Evolutionary conservation across 2,329 filamentous ascomycete species (phyloP).

Genomic region (Chaetomium strumarium): DNA sequence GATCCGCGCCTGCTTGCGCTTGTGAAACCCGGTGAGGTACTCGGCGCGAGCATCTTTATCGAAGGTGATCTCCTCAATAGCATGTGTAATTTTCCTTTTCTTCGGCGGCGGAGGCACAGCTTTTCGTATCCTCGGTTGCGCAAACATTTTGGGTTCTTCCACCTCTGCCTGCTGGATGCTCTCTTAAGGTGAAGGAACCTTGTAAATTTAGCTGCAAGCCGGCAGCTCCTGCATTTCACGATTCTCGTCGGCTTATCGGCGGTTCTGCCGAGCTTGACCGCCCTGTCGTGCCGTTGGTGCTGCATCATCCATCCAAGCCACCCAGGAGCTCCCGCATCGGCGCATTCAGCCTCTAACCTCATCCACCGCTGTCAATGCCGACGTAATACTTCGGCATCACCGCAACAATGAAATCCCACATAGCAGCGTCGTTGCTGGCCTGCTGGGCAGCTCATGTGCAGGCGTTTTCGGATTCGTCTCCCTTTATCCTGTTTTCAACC

Average conservation of each 20-base stretch:
- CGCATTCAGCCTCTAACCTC: not conserved
- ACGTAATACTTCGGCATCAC: slow-evolving; percentile 12
- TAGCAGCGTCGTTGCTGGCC: slow-evolving; percentile 46
- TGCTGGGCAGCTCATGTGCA: slow-evolving; percentile 47
- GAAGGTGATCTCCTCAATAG: slow-evolving; percentile 77
- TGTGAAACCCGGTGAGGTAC: slow-evolving; percentile 93
- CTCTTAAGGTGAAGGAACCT: too few species aligned
- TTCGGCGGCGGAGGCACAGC: slow-evolving; percentile 54
- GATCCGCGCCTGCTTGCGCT: slow-evolving; percentile 80
- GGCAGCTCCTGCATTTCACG: too few species aligned
- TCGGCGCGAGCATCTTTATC: slow-evolving; percentile 74
- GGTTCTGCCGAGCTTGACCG: too few species aligned
- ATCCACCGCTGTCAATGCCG: slow-evolving; percentile 11
- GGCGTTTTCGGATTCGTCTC: slow-evolving; percentile 81
- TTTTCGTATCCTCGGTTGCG: slow-evolving; percentile 54
- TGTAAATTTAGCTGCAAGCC: too few species aligned
- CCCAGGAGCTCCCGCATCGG: not conserved
- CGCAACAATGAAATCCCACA: slow-evolving; percentile 49
- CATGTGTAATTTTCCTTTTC: slow-evolving; percentile 55
- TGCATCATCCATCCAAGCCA: too few species aligned
- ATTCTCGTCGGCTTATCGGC: too few species aligned
- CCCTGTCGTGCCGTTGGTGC: too few species aligned
- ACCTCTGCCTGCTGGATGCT: not conserved
- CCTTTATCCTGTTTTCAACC: slow-evolving; percentile 83
- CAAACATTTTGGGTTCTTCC: slow-evolving; percentile 36